A percentile compares a stretch with the other conserved stretches of the same genome.
phyloP scores from a whole-genome alignment of 176 grass and related monocot species.

The Aegilops tauschii region DNA sequence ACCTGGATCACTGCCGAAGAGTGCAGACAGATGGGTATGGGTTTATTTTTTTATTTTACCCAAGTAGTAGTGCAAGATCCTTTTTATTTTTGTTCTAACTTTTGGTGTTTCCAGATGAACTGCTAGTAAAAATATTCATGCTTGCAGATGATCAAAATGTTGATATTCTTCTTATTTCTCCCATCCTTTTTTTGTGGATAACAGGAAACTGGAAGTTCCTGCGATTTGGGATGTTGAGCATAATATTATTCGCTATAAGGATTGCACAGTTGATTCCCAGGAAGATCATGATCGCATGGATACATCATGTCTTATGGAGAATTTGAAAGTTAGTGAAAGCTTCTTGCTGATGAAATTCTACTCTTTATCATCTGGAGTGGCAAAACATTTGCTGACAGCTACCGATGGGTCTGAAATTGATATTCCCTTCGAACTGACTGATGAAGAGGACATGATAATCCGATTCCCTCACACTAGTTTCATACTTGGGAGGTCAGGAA shows the following conservation, averaged over 20 bases:
- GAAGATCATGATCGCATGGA: slow-evolving; percentile 28
- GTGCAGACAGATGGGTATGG: slow-evolving; percentile 48
- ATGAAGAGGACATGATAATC: slow-evolving; percentile 68
- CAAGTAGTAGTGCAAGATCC: too few relatives aligned
- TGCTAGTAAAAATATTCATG: too few relatives aligned
- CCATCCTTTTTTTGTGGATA: not conserved
- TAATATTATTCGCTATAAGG: slow-evolving; percentile 53
- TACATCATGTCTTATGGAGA: slow-evolving; percentile 37
- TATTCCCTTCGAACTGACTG: slow-evolving; percentile 77
- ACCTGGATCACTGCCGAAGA: slow-evolving; percentile 50
- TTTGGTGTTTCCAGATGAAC: not conserved
- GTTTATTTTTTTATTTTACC: not conserved
- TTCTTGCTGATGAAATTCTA: slow-evolving; percentile 91
- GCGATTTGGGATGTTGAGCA: slow-evolving; percentile 44
- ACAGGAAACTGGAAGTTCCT: slow-evolving; percentile 68
- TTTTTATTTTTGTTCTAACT: too few relatives aligned
- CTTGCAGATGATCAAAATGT: too few relatives aligned
- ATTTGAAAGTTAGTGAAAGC: slow-evolving; percentile 81
- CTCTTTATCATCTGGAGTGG: slow-evolving; percentile 66
- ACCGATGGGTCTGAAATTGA: slow-evolving; percentile 66
- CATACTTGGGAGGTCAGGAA: slow-evolving; percentile 82
- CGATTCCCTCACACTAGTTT: slow-evolving; percentile 64
- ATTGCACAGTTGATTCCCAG: slow-evolving; percentile 3
- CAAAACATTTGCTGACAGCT: slow-evolving; percentile 71
- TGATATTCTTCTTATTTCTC: too few relatives aligned